These are phyloP conservation scores for Coemansia sp. DNA, from an alignment of 192 early-diverging fungal species.

Conservation along the genomic window DNA sequence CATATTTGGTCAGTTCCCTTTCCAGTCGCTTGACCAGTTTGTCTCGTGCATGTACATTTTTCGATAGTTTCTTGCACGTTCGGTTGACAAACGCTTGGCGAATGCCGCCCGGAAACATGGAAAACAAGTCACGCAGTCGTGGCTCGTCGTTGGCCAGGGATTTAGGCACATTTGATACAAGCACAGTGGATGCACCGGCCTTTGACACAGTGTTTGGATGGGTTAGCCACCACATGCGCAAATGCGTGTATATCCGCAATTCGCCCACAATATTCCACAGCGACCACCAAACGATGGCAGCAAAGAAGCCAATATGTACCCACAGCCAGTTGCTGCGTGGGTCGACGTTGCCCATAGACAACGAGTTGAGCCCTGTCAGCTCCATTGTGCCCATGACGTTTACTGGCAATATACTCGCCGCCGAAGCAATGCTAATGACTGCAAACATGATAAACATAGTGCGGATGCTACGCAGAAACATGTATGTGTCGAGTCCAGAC, in stretches of 20 bases:
- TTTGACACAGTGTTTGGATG: slow-evolving; percentile 51
- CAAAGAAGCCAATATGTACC: slow-evolving; percentile 64
- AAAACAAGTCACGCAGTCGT: slow-evolving; percentile 56
- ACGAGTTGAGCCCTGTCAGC: slow-evolving; percentile 55
- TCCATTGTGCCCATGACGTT: slow-evolving; percentile 59
- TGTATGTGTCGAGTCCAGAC: slow-evolving; percentile 74
- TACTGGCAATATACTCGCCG: slow-evolving; percentile 67
- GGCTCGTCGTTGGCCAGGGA: slow-evolving; percentile 53
- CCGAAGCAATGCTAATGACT: slow-evolving; percentile 57
- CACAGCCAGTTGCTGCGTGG: slow-evolving; percentile 57
- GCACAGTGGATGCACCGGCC: slow-evolving; percentile 62
- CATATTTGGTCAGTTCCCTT: slow-evolving; percentile 52
- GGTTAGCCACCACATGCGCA: slow-evolving; percentile 66
- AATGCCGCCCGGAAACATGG: slow-evolving; percentile 68
- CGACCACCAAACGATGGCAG: slow-evolving; percentile 28
- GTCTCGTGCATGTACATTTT: slow-evolving; percentile 55
- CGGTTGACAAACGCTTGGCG: slow-evolving; percentile 65
- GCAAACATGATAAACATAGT: slow-evolving; percentile 66
- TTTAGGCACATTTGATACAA: slow-evolving; percentile 69
- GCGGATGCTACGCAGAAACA: slow-evolving; percentile 73
- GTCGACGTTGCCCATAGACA: slow-evolving; percentile 75
- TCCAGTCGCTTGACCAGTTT: slow-evolving; percentile 56
- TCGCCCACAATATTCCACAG: slow-evolving; percentile 58
- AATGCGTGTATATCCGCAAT: slow-evolving; percentile 57
- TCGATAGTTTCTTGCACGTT: slow-evolving; percentile 50